Percentiles rank a stretch among this genome's conserved stretches.
Evolutionary conservation across 164 flowering plant genomes (phyloP).

Genomic region (Paratinospora sagittata): DNA sequence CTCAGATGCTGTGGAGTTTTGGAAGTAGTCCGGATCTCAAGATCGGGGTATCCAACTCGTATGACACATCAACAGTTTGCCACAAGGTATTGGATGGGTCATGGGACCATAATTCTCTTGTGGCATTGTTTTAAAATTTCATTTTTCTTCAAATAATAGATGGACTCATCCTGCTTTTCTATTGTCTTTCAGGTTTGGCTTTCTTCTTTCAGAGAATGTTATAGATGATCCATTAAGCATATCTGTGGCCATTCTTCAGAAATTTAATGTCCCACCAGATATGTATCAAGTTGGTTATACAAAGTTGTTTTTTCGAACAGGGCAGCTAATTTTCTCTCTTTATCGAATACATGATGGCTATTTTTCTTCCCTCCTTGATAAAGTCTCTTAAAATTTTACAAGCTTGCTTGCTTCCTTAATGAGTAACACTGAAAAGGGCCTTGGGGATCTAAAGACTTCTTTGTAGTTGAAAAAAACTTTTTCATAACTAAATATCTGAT

Average conservation of each 20-base stretch:
- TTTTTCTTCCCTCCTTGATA: too few relatives aligned
- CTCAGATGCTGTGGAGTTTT: constrained; percentile 95
- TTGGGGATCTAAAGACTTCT: too few relatives aligned
- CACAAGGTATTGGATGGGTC: constrained; percentile 49
- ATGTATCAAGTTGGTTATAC: constrained; percentile 99
- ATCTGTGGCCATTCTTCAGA: constrained; percentile 97
- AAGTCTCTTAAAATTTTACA: too few relatives aligned
- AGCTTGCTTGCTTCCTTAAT: too few relatives aligned
- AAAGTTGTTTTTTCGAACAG: constrained; percentile 94
- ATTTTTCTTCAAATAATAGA: not conserved
- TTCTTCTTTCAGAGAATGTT: constrained; percentile 75
- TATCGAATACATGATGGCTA: too few relatives aligned
- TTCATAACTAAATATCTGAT: too few relatives aligned
- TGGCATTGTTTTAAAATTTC: not conserved
- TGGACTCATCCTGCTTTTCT: not conserved
- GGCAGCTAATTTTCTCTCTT: constrained; percentile 55
- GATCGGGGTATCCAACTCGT: constrained; percentile 95
- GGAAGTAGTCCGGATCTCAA: constrained; percentile 94
- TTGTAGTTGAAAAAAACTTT: too few relatives aligned
- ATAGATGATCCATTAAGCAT: constrained; percentile 95
- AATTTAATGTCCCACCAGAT: constrained; percentile 86
- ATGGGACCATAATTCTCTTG: not conserved
- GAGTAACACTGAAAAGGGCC: too few relatives aligned
- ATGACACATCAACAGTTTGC: constrained; percentile 98
- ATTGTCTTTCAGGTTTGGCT: constrained; percentile 56